Conservation (phyloP, 108 stramenopile genomes). For the Schizochytrium sp. region DNA sequence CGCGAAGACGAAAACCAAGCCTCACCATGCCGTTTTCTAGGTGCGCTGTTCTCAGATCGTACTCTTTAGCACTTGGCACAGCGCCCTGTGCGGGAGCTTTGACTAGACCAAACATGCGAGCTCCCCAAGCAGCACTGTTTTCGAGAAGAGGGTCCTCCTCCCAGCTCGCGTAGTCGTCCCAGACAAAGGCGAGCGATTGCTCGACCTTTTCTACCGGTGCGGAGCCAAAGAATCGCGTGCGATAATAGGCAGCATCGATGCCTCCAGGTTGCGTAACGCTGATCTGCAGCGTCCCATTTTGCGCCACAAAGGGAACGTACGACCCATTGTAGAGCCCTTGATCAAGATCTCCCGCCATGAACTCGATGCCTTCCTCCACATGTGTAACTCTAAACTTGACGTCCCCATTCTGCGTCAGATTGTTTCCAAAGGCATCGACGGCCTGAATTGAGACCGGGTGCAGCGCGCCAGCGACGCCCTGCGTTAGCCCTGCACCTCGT, state of each 20-base stretch:
- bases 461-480: neutral
- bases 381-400: neutral
- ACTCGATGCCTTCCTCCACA: neutral
- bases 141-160: too few relatives aligned
- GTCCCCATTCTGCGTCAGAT: neutral
- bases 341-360: neutral
- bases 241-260: neutral
- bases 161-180: neutral
- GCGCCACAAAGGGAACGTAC: neutral
- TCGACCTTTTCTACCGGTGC: neutral
- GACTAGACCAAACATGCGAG: neutral
- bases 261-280: neutral
- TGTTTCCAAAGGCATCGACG: neutral
- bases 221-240: neutral
- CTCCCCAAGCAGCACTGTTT: neutral
- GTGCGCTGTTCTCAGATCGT: neutral
- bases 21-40: neutral
- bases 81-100: neutral
- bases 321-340: neutral
- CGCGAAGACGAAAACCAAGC: neutral
- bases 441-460: neutral
- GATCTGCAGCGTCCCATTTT: neutral
- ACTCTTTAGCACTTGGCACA: neutral
- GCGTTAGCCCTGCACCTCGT: neutral
- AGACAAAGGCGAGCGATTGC: neutral